Evolutionary conservation across 495 filamentous ascomycete species (phyloP).

Genomic region (Oidiodendron maius): DNA sequence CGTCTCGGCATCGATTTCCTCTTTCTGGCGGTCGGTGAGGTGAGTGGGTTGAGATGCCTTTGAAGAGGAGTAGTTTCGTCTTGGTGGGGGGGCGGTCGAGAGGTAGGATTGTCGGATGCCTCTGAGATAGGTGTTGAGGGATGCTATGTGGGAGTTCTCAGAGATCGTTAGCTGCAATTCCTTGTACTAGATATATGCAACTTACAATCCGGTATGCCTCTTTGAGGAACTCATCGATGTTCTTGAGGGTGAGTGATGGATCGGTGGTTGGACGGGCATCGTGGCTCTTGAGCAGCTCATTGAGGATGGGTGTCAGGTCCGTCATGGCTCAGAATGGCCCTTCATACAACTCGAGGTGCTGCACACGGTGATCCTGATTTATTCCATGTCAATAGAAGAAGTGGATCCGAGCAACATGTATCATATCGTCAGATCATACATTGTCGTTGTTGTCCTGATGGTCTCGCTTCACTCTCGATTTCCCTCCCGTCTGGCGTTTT

Average conservation of each 20-base stretch:
- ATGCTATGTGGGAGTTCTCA: conserved; percentile 79
- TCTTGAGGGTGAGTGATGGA: conserved; percentile 39
- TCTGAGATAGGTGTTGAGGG: conserved; percentile 69
- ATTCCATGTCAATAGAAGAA: too few species aligned
- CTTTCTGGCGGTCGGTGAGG: conserved; percentile 64
- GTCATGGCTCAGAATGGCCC: conserved; percentile 43
- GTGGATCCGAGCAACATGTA: too few species aligned
- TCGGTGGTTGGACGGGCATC: conserved; percentile 38
- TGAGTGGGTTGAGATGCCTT: conserved; percentile 34
- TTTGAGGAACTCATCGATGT: conserved; percentile 83
- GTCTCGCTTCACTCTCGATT: not conserved
- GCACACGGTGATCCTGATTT: too few species aligned
- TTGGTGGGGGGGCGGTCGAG: conserved; percentile 56
- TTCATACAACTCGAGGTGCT: too few species aligned
- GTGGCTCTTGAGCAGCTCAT: conserved; percentile 57
- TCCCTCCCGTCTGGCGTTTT: too few species aligned
- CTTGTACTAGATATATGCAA: not conserved
- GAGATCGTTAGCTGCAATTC: not conserved
- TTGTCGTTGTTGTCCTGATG: not conserved
- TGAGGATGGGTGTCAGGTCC: conserved; percentile 68
- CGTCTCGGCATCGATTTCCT: conserved; percentile 77
- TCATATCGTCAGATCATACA: too few species aligned
- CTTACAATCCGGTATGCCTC: conserved; percentile 91
- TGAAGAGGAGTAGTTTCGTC: conserved; percentile 39
- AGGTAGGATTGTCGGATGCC: conserved; percentile 88